Percentiles rank a stretch among this genome's conserved stretches.
Evolutionary conservation across 2,329 filamentous ascomycete species (phyloP).

Genomic region (Blastomyces parvus): DNA sequence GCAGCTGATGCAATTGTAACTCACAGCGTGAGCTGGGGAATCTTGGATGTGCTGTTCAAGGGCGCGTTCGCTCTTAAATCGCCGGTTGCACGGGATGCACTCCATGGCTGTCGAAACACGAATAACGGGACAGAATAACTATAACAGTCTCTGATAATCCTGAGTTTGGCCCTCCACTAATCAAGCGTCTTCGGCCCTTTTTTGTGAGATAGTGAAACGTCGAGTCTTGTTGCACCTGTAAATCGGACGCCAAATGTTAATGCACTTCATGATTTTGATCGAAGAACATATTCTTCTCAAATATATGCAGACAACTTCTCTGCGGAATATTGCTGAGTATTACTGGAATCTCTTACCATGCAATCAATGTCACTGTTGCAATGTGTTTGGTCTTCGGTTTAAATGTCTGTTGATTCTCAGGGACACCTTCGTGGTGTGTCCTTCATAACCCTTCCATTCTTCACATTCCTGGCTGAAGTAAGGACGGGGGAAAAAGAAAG

Average conservation of each 20-base stretch:
- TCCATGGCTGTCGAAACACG: background rate
- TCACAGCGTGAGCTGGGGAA: background rate
- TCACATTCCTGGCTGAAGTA: background rate
- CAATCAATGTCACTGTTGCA: background rate
- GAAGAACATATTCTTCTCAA: background rate
- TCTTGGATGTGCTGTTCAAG: background rate
- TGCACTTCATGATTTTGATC: background rate
- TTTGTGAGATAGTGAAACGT: background rate
- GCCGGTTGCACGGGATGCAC: background rate
- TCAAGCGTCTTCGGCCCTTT: background rate
- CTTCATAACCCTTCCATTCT: background rate
- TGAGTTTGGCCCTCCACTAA: background rate
- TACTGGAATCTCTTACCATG: background rate
- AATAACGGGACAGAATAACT: background rate
- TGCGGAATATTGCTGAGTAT: background rate
- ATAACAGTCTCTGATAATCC: background rate
- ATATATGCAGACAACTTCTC: background rate
- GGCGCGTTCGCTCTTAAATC: background rate
- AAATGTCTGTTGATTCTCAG: background rate
- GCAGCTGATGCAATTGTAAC: background rate
- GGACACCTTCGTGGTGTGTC: background rate
- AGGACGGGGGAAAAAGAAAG: background rate
- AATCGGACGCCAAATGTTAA: background rate
- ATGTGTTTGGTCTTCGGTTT: background rate
- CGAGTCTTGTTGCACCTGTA: background rate